Base-by-base conservation (phyloP, 805 yeast species). In the Cyberlindnera meyerae region DNA sequence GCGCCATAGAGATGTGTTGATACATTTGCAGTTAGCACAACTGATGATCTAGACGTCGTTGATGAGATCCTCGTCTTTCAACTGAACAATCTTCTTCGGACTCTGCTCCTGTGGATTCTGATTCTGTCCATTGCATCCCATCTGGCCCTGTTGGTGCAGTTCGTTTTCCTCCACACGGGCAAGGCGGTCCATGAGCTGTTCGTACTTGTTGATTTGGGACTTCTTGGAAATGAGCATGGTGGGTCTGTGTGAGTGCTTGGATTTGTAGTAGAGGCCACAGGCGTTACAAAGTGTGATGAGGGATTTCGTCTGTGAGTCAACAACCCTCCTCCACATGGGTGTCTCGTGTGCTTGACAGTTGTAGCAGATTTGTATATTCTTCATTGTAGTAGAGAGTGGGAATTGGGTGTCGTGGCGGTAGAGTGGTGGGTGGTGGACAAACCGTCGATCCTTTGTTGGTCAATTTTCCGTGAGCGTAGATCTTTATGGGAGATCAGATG, bases 1-100 rank as follows among this genome's bases (percentile, higher is more conserved):
- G 44, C 97, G 68, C 97, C 97, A 89, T 13, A 89, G 60, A 0
- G 97, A 97, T 0, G 97, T 89, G 22, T 90, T 88, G 42, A 73
- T 75, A 2, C 97, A 88, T 47, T 81, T 79, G 62, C 97, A 89
- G 60, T 89, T 89, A 16, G 87, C 75, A 62, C 97, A 89, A 9
- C 41, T 39, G 15, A 50, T 49, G 17, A 52, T 41, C 4, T 39
- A 41, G 9, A 40, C 34, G 21, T 44, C 44, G 12, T 31, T 33
- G 11, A 14, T 11, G 6, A 44, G 24, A 15, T 41, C 39, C 4
- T 35, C 29, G 18, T 45, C 44, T 4, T 29, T 36, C 8, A 40
- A 28, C 24, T 36, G 40, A 3, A 40, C 42, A 14, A 38, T 24
- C 17, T 31, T 14, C 13, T 24, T 11, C 13, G 8, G 24, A 8